A percentile compares a stretch with the other conserved stretches of the same genome.
These are phyloP conservation scores for Haematococcus sp. DNA, from an alignment of 139 green algal species.

Conservation along the genomic window DNA sequence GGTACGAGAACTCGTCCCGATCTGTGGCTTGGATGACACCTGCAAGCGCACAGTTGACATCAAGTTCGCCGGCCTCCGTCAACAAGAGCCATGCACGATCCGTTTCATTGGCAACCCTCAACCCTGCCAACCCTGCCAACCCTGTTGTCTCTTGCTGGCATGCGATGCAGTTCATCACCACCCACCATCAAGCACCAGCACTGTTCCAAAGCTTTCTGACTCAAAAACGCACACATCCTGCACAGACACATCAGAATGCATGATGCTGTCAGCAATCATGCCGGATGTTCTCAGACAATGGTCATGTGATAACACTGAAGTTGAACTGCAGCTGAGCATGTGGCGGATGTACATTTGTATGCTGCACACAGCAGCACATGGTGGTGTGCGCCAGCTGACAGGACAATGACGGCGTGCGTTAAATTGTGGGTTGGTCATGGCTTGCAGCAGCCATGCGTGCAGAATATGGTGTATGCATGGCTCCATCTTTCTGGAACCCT, in stretches of 20 bases:
- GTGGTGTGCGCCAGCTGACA: too few species aligned
- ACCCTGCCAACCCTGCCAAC: neutral
- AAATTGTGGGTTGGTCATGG: too few species aligned
- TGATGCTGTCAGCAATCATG: neutral
- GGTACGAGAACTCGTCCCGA: slow-evolving; percentile 95
- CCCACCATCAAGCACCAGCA: slow-evolving; percentile 91
- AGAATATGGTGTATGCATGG: neutral
- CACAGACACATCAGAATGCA: neutral
- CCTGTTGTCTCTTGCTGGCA: neutral
- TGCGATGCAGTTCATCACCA: neutral
- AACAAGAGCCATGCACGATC: too few species aligned
- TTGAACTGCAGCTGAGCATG: too few species aligned
- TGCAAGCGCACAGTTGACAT: slow-evolving; percentile 13
- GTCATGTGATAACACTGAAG: too few species aligned
- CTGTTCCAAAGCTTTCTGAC: slow-evolving; percentile 81
- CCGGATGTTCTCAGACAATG: neutral
- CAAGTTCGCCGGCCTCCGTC: neutral
- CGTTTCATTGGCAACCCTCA: too few species aligned
- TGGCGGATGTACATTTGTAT: neutral
- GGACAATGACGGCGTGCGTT: neutral
- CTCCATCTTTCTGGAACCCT: neutral
- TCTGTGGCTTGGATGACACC: slow-evolving; percentile 96
- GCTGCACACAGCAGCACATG: neutral
- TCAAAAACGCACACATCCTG: slow-evolving; percentile 87
- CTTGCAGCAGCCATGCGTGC: too few species aligned